Conservation (phyloP, 2,329 filamentous ascomycete species). For the Aschersonia sp. region DNA sequence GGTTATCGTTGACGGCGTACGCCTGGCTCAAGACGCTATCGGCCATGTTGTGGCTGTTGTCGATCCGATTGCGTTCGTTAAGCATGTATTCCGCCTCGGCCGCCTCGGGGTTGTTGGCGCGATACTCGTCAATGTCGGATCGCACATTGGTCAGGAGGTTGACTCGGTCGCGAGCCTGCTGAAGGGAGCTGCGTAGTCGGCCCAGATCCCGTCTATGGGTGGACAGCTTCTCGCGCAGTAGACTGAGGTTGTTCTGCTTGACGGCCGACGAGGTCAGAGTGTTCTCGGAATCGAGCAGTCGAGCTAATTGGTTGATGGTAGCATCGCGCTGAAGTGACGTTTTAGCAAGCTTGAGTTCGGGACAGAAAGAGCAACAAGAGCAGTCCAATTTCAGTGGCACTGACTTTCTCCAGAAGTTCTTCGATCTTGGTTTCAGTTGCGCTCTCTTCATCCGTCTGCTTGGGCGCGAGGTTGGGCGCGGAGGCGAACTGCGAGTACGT, state of each 20-base stretch:
- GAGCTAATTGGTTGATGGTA: constrained; percentile 67
- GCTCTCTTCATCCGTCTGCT: constrained; percentile 74
- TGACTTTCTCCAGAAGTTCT: constrained; percentile 65
- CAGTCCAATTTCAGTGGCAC: not conserved
- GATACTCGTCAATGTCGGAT: constrained; percentile 83
- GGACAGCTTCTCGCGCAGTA: constrained; percentile 78
- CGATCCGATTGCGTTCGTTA: constrained; percentile 70
- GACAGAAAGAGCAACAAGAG: not conserved
- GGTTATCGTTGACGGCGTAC: constrained; percentile 91
- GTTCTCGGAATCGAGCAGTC: constrained; percentile 86
- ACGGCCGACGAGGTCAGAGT: constrained; percentile 75
- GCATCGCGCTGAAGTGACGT: constrained; percentile 51
- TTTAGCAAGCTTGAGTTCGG: not conserved
- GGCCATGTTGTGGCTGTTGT: constrained; percentile 78
- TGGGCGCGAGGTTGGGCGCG: constrained; percentile 61
- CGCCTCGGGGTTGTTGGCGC: constrained; percentile 62
- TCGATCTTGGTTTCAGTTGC: constrained; percentile 68
- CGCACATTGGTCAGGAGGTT: constrained; percentile 86
- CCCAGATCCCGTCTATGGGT: constrained; percentile 75
- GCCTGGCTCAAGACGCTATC: constrained; percentile 89
- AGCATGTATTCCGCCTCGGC: constrained; percentile 97
- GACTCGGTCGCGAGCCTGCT: constrained; percentile 68
- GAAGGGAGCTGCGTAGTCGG: constrained; percentile 59
- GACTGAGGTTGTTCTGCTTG: constrained; percentile 91
- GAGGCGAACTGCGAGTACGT: constrained; percentile 85